These are phyloP conservation scores for Circinella minor DNA, from an alignment of 371 early-diverging fungal species.

Conservation along the genomic window DNA sequence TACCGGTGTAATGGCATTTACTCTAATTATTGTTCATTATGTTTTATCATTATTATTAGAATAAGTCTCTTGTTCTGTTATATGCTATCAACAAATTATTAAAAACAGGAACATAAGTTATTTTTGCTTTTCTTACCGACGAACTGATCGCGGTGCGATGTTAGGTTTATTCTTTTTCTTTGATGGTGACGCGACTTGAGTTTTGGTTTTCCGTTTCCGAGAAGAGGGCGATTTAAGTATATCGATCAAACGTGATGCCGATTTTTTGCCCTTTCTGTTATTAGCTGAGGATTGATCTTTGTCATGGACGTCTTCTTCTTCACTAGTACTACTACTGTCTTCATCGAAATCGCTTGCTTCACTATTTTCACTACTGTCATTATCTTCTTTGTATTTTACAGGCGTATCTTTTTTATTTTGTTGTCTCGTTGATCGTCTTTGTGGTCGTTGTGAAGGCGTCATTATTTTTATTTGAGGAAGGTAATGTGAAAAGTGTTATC, in stretches of 20 bases:
- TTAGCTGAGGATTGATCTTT: not conserved
- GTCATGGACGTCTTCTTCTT: slow-evolving; percentile 4
- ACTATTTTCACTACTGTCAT: not conserved
- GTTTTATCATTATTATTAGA: not conserved
- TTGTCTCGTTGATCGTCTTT: slow-evolving; percentile 2
- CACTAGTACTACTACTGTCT: not conserved
- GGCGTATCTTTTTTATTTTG: not conserved
- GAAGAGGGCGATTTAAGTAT: not conserved
- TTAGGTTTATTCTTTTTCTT: slow-evolving; percentile 2
- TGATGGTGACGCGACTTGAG: not conserved
- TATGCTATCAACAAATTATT: not conserved
- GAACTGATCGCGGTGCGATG: slow-evolving; percentile 12
- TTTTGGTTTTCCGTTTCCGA: not conserved
- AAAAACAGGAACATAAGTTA: not conserved
- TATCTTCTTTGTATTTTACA: slow-evolving; percentile 6
- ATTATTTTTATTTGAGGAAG: not conserved
- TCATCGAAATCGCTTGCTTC: not conserved
- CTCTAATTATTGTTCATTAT: slow-evolving; percentile 3
- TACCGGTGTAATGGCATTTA: slow-evolving; percentile 16
- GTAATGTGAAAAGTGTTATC: too few relatives aligned
- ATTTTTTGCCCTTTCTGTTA: too few relatives aligned
- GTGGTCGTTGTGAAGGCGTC: slow-evolving; percentile 2
- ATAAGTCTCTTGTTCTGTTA: too few relatives aligned
- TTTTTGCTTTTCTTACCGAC: slow-evolving; percentile 11
- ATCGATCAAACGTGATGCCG: not conserved